These are phyloP conservation scores for Pelargonium myrrhifolium DNA, from an alignment of 441 rosid genomes.

Conservation along the genomic window DNA sequence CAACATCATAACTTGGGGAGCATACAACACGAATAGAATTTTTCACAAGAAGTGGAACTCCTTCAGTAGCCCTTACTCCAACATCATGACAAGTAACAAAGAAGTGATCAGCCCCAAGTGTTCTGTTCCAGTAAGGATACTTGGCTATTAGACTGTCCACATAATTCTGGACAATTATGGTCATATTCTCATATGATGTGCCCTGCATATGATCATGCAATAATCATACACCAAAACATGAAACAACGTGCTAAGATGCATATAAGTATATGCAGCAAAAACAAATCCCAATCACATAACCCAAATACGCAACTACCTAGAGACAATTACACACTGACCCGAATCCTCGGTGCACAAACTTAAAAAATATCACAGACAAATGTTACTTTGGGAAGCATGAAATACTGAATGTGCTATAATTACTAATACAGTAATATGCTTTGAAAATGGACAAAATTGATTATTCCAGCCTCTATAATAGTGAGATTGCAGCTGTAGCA, in stretches of 20 bases:
- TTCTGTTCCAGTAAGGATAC: constrained; percentile 91
- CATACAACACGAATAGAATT: constrained; percentile 88
- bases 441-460: background rate
- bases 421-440: background rate
- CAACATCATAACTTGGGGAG: constrained; percentile 90
- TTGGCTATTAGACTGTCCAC: constrained; percentile 58
- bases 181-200: constrained; percentile 88
- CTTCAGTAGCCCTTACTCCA: constrained; percentile 92
- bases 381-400: too few species aligned
- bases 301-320: background rate
- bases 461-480: too few species aligned
- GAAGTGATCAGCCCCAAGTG: constrained; percentile 94
- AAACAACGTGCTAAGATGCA: background rate
- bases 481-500: too few species aligned
- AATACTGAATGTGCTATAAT: too few species aligned
- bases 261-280: background rate
- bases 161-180: constrained; percentile 66
- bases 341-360: background rate
- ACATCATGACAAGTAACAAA: constrained; percentile 96
- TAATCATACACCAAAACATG: constrained; percentile 1
- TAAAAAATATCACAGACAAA: background rate
- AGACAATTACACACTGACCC: background rate
- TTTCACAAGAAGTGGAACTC: constrained; percentile 65
- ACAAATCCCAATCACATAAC: background rate
- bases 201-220: constrained; percentile 42